Evolutionary conservation across 2,329 filamentous ascomycete species (phyloP).

Genomic region (Aureobasidium sp.): DNA sequence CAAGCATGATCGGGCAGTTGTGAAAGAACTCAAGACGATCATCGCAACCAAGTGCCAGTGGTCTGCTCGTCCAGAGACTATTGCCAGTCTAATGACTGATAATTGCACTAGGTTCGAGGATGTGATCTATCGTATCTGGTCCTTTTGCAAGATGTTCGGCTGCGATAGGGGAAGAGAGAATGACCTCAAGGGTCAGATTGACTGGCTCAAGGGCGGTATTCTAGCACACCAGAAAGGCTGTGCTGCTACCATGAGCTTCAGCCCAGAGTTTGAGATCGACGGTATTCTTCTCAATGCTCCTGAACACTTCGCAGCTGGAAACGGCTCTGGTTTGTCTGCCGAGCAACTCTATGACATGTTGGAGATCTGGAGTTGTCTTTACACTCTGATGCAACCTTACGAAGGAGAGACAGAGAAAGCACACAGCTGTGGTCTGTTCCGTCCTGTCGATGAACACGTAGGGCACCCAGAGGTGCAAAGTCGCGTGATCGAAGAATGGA

Average conservation of each 20-base stretch:
- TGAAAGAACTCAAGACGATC: constrained; percentile 46
- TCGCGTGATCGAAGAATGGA: constrained; percentile 52
- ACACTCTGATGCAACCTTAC: constrained; percentile 47
- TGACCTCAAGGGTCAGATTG: constrained; percentile 51
- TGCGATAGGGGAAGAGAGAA: constrained; percentile 49
- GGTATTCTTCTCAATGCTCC: constrained; percentile 48
- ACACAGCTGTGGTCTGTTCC: constrained; percentile 47
- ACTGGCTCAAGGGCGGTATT: constrained; percentile 53
- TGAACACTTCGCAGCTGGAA: constrained; percentile 49
- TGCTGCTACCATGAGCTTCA: constrained; percentile 39
- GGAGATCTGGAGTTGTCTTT: constrained; percentile 55
- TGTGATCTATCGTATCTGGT: constrained; percentile 59
- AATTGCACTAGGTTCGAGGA: constrained; percentile 46
- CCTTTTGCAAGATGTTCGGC: constrained; percentile 57
- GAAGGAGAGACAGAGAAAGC: constrained; percentile 48
- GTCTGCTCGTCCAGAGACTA: constrained; percentile 49
- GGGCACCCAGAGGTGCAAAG: constrained; percentile 46
- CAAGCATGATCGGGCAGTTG: constrained; percentile 43
- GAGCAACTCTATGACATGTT: constrained; percentile 55
- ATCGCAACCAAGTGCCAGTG: constrained; percentile 48
- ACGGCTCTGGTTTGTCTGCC: constrained; percentile 44
- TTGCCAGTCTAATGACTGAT: constrained; percentile 42
- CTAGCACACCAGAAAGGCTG: constrained; percentile 41
- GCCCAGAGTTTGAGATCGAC: constrained; percentile 40
- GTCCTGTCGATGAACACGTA: constrained; percentile 35